Conservation (phyloP, 768 basidiomycete genomes). For the Ramaria sp. region DNA sequence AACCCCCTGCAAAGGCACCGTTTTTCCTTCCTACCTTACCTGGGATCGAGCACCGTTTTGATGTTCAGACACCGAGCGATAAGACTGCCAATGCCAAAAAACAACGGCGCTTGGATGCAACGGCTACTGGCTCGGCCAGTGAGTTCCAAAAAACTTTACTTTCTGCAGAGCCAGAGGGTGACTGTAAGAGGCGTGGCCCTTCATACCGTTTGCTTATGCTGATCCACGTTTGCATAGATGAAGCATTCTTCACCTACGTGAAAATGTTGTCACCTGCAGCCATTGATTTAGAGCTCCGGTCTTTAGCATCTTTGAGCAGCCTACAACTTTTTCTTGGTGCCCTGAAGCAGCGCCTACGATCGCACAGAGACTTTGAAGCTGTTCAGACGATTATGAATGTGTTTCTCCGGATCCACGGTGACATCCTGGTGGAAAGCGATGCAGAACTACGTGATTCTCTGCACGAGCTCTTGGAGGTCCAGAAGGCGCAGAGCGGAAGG, state of each 20-base stretch:
- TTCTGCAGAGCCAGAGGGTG: conserved; percentile 42
- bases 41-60: conserved; percentile 79
- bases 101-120: conserved; percentile 42
- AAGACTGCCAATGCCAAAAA: conserved; percentile 28
- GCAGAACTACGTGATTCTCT: conserved; percentile 49
- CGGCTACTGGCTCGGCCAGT: conserved; percentile 44
- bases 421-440: conserved; percentile 58
- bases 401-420: conserved; percentile 78
- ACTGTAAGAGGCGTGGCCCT: conserved; percentile 46
- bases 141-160: conserved; percentile 59
- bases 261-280: conserved; percentile 87
- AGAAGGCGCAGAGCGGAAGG: conserved; percentile 67
- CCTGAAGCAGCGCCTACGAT: conserved; percentile 57
- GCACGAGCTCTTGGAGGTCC: conserved; percentile 49
- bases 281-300: conserved; percentile 83
- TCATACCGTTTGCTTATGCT: conserved; percentile 4
- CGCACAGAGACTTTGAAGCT: conserved; percentile 89
- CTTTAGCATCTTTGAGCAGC: conserved; percentile 53
- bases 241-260: conserved; percentile 71
- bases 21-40: conserved; percentile 94
- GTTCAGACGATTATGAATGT: conserved; percentile 82
- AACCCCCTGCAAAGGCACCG: conserved; percentile 89
- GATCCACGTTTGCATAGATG: conserved; percentile 36
- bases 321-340: conserved; percentile 65
- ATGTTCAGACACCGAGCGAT: conserved; percentile 33